A percentile compares a stretch with the other conserved stretches of the same genome.
phyloP scores from a whole-genome alignment of 164 flowering plant species.

The Protea cynaroides region DNA sequence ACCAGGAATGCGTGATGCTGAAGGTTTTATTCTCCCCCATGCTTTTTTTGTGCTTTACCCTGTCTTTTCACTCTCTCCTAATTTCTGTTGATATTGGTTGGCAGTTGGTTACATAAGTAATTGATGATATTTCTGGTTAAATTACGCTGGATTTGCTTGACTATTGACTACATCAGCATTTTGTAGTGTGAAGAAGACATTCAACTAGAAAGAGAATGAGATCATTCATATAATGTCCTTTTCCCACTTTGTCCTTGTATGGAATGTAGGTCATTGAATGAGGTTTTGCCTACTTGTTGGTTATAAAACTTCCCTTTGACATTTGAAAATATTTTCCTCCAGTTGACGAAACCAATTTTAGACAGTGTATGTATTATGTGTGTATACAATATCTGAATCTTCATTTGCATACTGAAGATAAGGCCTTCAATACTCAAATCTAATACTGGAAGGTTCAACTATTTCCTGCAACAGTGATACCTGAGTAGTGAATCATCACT shows the following conservation, averaged over 20 bases:
- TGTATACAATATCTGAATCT: not conserved
- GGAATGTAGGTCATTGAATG: no score
- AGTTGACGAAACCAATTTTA: not conserved
- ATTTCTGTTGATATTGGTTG: constrained; percentile 6
- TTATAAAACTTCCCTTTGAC: no score
- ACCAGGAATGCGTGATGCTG: constrained; percentile 20
- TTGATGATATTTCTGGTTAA: not conserved
- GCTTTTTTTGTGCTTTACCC: not conserved
- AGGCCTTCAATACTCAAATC: not conserved
- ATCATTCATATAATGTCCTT: no score
- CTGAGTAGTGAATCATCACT: not conserved
- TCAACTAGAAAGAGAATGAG: no score
- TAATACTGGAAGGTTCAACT: not conserved
- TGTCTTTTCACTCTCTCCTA: not conserved
- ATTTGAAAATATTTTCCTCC: not conserved
- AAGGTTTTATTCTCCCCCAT: constrained; percentile 13
- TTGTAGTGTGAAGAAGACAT: no score
- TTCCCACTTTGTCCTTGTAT: no score
- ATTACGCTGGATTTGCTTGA: not conserved
- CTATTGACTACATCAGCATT: no score
- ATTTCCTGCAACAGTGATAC: not conserved
- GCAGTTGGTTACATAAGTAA: not conserved
- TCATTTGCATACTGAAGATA: not conserved
- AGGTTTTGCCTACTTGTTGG: no score
- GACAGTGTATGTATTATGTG: not conserved